Percentiles rank a stretch among this genome's conserved stretches.
Conservation (phyloP, 371 early-diverging fungal species). For the Syncephalastrum sp. region DNA sequence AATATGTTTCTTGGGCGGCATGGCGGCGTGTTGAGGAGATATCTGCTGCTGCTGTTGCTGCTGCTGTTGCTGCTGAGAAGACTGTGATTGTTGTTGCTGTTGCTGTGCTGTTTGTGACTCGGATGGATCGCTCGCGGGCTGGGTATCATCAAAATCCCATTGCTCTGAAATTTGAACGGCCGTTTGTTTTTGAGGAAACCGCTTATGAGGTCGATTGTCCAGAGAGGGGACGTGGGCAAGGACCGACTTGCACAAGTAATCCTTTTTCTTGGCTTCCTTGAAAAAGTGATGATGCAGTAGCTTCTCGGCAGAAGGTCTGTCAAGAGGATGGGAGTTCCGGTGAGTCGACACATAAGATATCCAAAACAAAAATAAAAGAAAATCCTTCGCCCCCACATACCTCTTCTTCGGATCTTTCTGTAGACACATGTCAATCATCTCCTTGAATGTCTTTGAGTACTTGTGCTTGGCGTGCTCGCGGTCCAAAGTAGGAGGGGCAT, state of each 20-base stretch:
- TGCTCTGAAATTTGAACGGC: conserved; percentile 33
- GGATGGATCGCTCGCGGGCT: conserved; percentile 5
- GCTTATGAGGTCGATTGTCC: conserved; percentile 56
- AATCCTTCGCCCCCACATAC: conserved; percentile 26
- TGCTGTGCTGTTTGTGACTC: too few species aligned
- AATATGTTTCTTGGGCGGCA: conserved; percentile 33
- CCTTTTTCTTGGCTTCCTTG: conserved; percentile 76
- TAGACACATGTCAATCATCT: conserved; percentile 83
- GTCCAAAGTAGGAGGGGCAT: conserved; percentile 85
- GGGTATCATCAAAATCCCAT: conserved; percentile 44
- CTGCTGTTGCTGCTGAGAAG: too few species aligned
- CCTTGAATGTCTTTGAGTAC: conserved; percentile 77
- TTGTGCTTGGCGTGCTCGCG: conserved; percentile 73
- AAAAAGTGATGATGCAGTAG: conserved; percentile 79
- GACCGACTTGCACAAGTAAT: conserved; percentile 60
- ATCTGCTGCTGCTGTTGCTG: too few species aligned
- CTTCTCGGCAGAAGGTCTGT: conserved; percentile 79
- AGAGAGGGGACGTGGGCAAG: conserved; percentile 71
- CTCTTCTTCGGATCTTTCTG: conserved; percentile 79
- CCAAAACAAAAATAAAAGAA: too few species aligned
- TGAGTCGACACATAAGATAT: too few species aligned
- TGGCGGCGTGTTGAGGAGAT: not conserved
- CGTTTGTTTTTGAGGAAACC: conserved; percentile 35
- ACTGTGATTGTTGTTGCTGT: too few species aligned
- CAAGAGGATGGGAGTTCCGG: too few species aligned